phyloP scores from a whole-genome alignment of 2,329 filamentous ascomycete species.

The Cordyceps cicadae region DNA sequence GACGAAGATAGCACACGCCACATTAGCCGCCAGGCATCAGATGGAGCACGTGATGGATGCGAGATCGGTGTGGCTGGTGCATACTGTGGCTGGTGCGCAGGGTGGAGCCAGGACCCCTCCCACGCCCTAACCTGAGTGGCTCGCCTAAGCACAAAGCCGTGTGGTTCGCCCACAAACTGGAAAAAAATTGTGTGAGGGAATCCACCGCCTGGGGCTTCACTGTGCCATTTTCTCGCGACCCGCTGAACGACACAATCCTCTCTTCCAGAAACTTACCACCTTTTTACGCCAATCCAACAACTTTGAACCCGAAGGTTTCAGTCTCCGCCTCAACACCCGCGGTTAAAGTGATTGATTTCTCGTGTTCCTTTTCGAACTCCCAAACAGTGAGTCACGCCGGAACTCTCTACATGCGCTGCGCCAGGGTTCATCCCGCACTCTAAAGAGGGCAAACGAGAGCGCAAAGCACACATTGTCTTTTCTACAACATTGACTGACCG shows the following conservation, averaged over 20 bases:
- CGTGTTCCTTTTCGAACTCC: conserved; percentile 54
- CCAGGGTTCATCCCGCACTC: background rate
- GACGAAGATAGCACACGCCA: conserved; percentile 1
- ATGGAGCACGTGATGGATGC: conserved; percentile 4
- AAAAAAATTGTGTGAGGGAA: conserved; percentile 10
- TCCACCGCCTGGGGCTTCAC: background rate
- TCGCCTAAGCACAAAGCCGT: conserved; percentile 17
- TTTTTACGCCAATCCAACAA: conserved; percentile 24
- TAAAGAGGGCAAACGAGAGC: background rate
- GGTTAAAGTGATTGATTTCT: conserved; percentile 99
- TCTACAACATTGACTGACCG: background rate
- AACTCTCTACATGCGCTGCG: background rate
- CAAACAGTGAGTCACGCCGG: conserved; percentile 26
- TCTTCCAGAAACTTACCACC: conserved; percentile 19
- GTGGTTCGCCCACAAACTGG: conserved; percentile 6
- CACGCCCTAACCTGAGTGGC: conserved; percentile 19
- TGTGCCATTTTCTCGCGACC: conserved; percentile 4
- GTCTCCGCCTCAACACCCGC: conserved; percentile 85
- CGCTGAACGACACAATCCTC: conserved; percentile 9
- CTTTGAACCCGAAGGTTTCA: conserved; percentile 89
- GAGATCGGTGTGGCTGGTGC: background rate
- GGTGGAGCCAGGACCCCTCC: background rate
- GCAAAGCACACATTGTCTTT: background rate
- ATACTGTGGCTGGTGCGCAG: conserved; percentile 3
- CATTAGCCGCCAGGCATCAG: background rate